These are phyloP conservation scores for Camelina laxa DNA, from an alignment of 345 rosid species.

Conservation along the genomic window DNA sequence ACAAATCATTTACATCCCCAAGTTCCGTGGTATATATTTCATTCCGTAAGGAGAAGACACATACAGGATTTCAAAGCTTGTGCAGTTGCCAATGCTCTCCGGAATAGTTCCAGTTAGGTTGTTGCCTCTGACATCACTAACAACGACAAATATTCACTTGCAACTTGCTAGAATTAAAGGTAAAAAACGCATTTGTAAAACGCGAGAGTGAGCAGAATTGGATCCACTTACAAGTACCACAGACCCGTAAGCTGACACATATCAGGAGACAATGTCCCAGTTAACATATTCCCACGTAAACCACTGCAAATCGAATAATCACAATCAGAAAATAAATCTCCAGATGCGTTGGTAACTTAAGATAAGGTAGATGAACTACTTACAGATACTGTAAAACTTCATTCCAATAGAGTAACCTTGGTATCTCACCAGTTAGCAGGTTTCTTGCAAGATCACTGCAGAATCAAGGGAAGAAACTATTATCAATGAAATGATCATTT, in stretches of 20 bases:
- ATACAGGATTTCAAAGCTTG: conserved; percentile 94
- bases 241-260: conserved; percentile 93
- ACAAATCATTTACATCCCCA: not conserved
- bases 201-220: not conserved
- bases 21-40: no score
- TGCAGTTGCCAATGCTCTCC: conserved; percentile 87
- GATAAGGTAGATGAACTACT: conserved; percentile 47
- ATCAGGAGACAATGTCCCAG: conserved; percentile 83
- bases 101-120: conserved; percentile 83
- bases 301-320: conserved; percentile 54
- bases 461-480: not conserved
- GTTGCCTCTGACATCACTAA: conserved; percentile 94
- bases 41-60: conserved; percentile 27
- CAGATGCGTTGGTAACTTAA: not conserved
- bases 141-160: not conserved
- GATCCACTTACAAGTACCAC: conserved; percentile 88
- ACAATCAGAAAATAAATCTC: not conserved
- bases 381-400: conserved; percentile 97
- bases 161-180: not conserved
- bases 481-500: not conserved
- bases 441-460: conserved; percentile 87
- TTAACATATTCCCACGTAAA: conserved; percentile 73
- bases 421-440: conserved; percentile 84
- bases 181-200: not conserved
- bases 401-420: conserved; percentile 91